Evolutionary conservation across 192 early-diverging fungal species (phyloP), one percentile per base, ranked within the genome.

Genomic region (Backusella luteola): DNA sequence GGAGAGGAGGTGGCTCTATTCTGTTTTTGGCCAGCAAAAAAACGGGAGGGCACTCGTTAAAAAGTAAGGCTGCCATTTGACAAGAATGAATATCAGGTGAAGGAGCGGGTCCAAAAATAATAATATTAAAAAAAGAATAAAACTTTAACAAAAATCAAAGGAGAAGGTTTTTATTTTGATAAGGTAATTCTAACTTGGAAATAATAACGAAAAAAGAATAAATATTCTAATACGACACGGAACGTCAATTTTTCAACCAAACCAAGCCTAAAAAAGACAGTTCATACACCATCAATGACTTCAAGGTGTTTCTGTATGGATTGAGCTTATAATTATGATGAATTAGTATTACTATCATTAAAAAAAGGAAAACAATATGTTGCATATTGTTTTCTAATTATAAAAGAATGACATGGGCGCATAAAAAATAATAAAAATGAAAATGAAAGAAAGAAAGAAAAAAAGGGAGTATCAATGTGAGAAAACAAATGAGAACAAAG

Each of bases 231-330:
- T 38, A 39, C 15, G 68, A 41, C 12, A 38, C 21, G 39, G 35
- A 69, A 69, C 68, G 21, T 69, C 38, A 38, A 69, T 69, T 69
- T 69, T 38, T 41, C 35, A 69, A 69, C 68, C 41, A 41, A 36
- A 41, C 68, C 34, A 35, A 35, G 21, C 21, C n/a, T 38, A 67
- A 35, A 34, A 35, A 7, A 67, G 17, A 67, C 66, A 67, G 29
- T 15, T 34, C n/a, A 34, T 34, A 5, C 35, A 41, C 35, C 21
- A 23, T 1, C n/a, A 34, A 41, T 12, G n/a, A 9, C 1, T 23
- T 49, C 6, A 49, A 49, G 19, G 19, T 49, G 5, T n/a, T 44
- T 67, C 14, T 67, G 19, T 35, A 67, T 67, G 19, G 17, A 38
- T 35, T 17, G 38, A 35, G 19, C 35, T 69, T 38, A 39, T 21